Conservation (phyloP, 192 early-diverging fungal species). For the Rhizoclosmatium globosum region DNA sequence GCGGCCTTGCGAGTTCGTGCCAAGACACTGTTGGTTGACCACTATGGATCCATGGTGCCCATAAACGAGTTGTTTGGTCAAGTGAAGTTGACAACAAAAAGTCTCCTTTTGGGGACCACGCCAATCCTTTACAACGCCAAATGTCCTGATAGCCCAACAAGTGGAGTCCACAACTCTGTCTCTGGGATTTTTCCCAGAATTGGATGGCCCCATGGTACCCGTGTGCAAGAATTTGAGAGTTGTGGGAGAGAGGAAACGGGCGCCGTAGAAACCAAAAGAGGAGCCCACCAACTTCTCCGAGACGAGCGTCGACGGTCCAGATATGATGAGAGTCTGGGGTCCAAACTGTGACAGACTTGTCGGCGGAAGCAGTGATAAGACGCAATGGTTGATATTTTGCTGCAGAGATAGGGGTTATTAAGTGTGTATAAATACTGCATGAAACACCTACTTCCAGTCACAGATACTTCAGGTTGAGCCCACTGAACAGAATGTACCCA, state of each 20-base stretch:
- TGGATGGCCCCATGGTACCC: conserved; percentile 87
- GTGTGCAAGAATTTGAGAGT: conserved; percentile 73
- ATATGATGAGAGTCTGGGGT: conserved; percentile 77
- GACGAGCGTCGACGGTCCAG: conserved; percentile 84
- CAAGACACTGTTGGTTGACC: conserved; percentile 57
- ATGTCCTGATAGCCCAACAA: conserved; percentile 82
- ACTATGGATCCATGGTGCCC: conserved; percentile 71
- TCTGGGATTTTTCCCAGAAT: conserved; percentile 66
- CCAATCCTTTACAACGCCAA: conserved; percentile 77
- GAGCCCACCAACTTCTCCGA: conserved; percentile 89
- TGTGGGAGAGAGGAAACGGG: conserved; percentile 69
- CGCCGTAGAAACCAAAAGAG: conserved; percentile 84
- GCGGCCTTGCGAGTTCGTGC: conserved; percentile 94
- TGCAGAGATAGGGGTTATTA: not conserved
- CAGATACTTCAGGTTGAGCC: conserved; percentile 61
- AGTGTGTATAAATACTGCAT: no score
- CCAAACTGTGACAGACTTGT: conserved; percentile 95
- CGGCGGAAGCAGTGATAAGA: conserved; percentile 87
- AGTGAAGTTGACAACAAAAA: conserved; percentile 76
- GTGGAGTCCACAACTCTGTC: conserved; percentile 70
- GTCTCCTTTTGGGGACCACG: conserved; percentile 81
- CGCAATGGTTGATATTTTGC: conserved; percentile 65
- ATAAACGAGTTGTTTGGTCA: conserved; percentile 91
- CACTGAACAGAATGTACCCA: conserved; percentile 91
- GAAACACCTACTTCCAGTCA: not conserved